Base-by-base conservation (phyloP, 2,329 filamentous ascomycete genomes). In the Rhynchosporium graminicola region DNA sequence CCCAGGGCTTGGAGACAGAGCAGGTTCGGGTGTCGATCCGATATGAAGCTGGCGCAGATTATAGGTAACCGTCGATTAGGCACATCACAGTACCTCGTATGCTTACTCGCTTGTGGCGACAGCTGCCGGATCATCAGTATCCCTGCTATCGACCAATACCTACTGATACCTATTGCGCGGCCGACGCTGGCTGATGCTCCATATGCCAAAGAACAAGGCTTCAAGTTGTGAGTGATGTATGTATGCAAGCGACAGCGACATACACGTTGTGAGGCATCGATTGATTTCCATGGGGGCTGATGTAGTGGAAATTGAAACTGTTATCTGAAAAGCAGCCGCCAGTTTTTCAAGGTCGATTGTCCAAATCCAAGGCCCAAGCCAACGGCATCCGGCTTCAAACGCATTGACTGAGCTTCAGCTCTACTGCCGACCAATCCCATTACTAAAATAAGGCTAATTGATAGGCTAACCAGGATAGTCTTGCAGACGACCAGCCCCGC, bases 301-400 rank as follows among this genome's bases (percentile, higher is more conserved):
- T 6, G 26, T 40, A 6, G 54, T 33, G 54, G 13, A 45, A 45
- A 12, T 13, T 45, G n/a, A 28, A 26, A 36, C n/a, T 13, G 51
- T 36, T 20, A 54, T 54, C 20, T 20, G 51, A 54, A 36, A 9
- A 36, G 38, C 20, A 20, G 20, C 20, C 20, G 20, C 20, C 20
- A 20, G 20, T 20, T 20, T 20, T 20, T 20, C 20, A 20, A 20
- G 20, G 20, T 20, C 20, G 20, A 20, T 20, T 20, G 20, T 20
- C 20, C 20, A 20, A 20, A 20, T 20, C 20, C 20, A 20, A 20
- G 20, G 36, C 43, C 52, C 15, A 43, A 56, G 40, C 38, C 40
- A 46, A 57, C 40, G 29, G 42, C 29, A 15, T 45, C 26, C 13
- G 33, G 38, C 54, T 31, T 31, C 54, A 57, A 33, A 57, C 54